phyloP scores from a whole-genome alignment of 345 rosid species.

The Eucalyptus regnans region DNA sequence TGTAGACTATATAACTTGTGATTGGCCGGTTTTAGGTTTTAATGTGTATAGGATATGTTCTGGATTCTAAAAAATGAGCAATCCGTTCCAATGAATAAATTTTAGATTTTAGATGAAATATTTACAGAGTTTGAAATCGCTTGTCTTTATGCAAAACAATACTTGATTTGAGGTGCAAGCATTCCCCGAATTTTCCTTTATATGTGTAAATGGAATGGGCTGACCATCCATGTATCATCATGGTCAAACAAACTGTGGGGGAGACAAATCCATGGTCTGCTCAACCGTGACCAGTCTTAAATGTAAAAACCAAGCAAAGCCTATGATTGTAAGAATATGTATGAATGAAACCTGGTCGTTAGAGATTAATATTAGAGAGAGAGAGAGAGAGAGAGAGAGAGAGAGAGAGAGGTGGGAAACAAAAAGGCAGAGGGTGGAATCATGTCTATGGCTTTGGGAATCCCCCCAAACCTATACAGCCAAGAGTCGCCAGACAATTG shows the following conservation, averaged over 20 bases:
- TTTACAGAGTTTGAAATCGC: accelerated
- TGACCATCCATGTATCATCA: neutral
- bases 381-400: too few relatives aligned
- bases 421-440: neutral
- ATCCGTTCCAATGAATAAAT: accelerated
- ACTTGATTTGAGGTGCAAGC: neutral
- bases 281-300: neutral
- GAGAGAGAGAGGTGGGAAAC: neutral
- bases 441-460: neutral
- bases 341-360: neutral
- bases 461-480: neutral
- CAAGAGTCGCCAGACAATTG: neutral
- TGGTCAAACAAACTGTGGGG: neutral
- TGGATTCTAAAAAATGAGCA: accelerated
- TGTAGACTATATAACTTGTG: too few relatives aligned
- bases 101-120: accelerated
- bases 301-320: neutral
- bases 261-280: neutral
- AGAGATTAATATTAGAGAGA: neutral
- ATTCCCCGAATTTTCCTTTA: neutral
- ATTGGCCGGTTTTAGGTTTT: accelerated
- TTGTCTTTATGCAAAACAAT: neutral
- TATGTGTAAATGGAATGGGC: neutral
- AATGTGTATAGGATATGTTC: accelerated
- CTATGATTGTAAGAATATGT: neutral